Conservation (phyloP, 2,329 filamentous ascomycete species). For the Ceratocystis destructans region DNA sequence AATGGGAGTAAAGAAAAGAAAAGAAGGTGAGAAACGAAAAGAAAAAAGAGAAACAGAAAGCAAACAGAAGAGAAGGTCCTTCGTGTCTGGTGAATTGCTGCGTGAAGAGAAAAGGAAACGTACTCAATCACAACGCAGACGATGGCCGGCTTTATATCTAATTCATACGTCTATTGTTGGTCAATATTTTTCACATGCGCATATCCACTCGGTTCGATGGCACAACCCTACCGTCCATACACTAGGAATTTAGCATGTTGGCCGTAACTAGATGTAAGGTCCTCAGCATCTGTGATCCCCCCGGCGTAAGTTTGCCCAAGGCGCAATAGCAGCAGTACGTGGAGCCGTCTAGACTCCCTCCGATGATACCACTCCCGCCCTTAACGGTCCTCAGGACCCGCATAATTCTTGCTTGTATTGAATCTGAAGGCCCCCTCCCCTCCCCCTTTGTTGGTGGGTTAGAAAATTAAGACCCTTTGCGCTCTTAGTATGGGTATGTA, state of each 20-base stretch:
- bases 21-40: constrained; percentile 6
- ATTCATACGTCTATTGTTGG: not conserved
- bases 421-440: not conserved
- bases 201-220: not conserved
- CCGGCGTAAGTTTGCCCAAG: not conserved
- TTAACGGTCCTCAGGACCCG: not conserved
- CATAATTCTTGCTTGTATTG: not conserved
- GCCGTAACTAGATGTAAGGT: too few species aligned
- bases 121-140: not conserved
- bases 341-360: not conserved
- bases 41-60: constrained; percentile 10
- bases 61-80: constrained; percentile 13
- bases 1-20: not conserved
- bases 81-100: constrained; percentile 16
- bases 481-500: not conserved
- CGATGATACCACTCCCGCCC: not conserved
- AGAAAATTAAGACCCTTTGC: not conserved
- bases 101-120: constrained; percentile 8
- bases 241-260: not conserved
- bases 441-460: not conserved
- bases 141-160: not conserved
- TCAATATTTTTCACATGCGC: not conserved
- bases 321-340: not conserved
- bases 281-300: too few species aligned
- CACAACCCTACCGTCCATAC: not conserved